A percentile compares a stretch with the other conserved stretches of the same genome.
Conservation (phyloP, 768 basidiomycete genomes). For the Amanita pallidorosea region DNA sequence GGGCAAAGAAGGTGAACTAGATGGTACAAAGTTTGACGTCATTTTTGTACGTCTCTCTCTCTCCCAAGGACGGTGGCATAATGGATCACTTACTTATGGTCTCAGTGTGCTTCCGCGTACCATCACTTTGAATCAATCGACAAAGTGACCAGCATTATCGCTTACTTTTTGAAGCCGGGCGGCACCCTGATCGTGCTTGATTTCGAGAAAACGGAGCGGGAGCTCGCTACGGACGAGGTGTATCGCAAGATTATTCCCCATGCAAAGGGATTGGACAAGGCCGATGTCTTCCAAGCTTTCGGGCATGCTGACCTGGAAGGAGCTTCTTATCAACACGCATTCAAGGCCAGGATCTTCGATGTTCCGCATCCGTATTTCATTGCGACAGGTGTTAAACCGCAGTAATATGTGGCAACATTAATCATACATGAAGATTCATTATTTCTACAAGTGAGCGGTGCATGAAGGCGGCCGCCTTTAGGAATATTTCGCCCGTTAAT, state of each 20-base stretch:
- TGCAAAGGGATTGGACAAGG: background rate
- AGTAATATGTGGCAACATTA: background rate
- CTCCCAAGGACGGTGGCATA: too few relatives aligned
- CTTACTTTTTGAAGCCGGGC: slow-evolving; percentile 47
- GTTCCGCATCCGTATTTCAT: background rate
- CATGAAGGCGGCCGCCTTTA: too few relatives aligned
- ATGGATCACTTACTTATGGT: too few relatives aligned
- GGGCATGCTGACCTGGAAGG: background rate
- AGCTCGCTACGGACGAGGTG: background rate
- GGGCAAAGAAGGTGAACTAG: slow-evolving; percentile 35
- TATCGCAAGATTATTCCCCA: background rate
- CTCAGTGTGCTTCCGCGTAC: slow-evolving; percentile 50
- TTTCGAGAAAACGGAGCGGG: slow-evolving; percentile 13
- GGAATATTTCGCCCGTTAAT: too few relatives aligned
- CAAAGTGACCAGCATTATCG: slow-evolving; percentile 41
- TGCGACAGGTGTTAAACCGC: background rate
- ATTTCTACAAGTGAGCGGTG: too few relatives aligned
- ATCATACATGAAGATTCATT: too few relatives aligned
- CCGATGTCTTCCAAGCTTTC: background rate
- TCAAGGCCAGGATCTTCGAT: background rate
- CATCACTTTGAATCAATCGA: slow-evolving; percentile 52
- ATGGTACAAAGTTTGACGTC: slow-evolving; percentile 52
- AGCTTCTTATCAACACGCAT: background rate
- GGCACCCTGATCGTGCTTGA: slow-evolving; percentile 54
- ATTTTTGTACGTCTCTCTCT: too few relatives aligned